Evolutionary conservation across 2,329 filamentous ascomycete genomes (phyloP).

Genomic region (Akanthomyces muscarius): DNA sequence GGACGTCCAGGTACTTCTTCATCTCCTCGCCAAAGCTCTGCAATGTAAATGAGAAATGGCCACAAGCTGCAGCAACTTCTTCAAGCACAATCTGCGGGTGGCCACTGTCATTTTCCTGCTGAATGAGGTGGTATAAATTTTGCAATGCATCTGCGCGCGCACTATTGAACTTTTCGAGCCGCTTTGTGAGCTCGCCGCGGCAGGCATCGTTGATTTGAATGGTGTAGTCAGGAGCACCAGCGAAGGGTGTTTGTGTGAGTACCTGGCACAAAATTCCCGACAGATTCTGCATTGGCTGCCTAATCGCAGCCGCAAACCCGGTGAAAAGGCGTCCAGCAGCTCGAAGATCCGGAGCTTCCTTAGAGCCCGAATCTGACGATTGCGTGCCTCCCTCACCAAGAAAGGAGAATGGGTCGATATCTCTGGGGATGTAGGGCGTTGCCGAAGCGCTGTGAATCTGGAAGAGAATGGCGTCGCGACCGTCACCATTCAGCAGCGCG

Average conservation of each 20-base stretch:
- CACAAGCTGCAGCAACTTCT: conserved; percentile 87
- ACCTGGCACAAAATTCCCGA: conserved; percentile 80
- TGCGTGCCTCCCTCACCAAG: not conserved
- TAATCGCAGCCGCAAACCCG: conserved; percentile 73
- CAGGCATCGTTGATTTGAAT: conserved; percentile 74
- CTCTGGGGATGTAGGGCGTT: not conserved
- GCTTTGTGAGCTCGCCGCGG: conserved; percentile 67
- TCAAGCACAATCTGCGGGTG: conserved; percentile 82
- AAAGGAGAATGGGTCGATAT: conserved; percentile 7
- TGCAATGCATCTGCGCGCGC: conserved; percentile 69
- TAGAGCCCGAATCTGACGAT: not conserved
- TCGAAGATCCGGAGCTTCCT: not conserved
- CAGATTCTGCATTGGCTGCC: conserved; percentile 85
- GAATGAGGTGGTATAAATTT: conserved; percentile 70
- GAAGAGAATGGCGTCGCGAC: conserved; percentile 9
- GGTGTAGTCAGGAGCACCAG: conserved; percentile 56
- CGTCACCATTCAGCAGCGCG: conserved; percentile 59
- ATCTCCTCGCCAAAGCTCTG: conserved; percentile 85
- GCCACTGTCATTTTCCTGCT: conserved; percentile 58
- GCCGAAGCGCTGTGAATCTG: conserved; percentile 3
- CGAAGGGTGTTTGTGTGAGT: conserved; percentile 76
- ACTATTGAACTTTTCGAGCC: conserved; percentile 67
- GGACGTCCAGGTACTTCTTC: conserved; percentile 68
- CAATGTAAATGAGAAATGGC: conserved; percentile 85
- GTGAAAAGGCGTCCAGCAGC: conserved; percentile 6